Conservation (phyloP, 23 red algal species). For the Gracilaria domingensis region DNA sequence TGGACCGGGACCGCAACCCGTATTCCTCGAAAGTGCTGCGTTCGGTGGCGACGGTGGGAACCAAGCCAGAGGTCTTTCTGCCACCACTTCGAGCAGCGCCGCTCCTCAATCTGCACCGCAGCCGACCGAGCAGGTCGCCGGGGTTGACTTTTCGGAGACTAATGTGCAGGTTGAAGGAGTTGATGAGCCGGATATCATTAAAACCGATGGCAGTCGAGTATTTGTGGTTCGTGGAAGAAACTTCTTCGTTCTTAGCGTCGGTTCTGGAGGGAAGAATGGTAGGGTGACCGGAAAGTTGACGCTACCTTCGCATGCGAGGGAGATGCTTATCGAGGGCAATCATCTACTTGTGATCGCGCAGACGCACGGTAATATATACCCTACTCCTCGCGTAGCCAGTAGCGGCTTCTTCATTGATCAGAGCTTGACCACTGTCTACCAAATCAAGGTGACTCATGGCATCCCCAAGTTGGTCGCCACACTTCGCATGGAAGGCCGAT, state of each 20-base stretch:
- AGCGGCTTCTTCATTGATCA: constrained; percentile 20
- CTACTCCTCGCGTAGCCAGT: neutral
- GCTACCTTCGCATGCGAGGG: constrained; percentile 24
- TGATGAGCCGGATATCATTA: too few species aligned
- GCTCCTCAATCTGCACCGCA: neutral
- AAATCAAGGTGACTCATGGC: constrained; percentile 29
- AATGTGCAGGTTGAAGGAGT: constrained; percentile 71
- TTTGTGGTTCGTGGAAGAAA: constrained; percentile 54
- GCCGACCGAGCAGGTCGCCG: constrained; percentile 1
- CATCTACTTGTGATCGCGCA: constrained; percentile 47
- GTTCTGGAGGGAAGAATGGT: constrained; percentile 11
- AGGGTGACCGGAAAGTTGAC: constrained; percentile 19
- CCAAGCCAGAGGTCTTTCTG: neutral
- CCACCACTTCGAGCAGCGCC: neutral
- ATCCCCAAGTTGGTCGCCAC: constrained; percentile 25
- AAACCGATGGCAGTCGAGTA: constrained; percentile 59
- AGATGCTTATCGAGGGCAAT: constrained; percentile 64
- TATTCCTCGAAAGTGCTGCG: neutral
- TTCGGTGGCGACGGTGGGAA: neutral
- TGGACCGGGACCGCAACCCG: too few species aligned
- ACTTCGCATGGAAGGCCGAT: constrained; percentile 51
- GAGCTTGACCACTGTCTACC: constrained; percentile 46
- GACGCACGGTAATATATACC: constrained; percentile 9
- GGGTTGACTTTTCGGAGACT: constrained; percentile 63
- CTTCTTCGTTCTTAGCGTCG: constrained; percentile 39